Conservation (phyloP, 768 basidiomycete species). For the Cubamyces sp. region DNA sequence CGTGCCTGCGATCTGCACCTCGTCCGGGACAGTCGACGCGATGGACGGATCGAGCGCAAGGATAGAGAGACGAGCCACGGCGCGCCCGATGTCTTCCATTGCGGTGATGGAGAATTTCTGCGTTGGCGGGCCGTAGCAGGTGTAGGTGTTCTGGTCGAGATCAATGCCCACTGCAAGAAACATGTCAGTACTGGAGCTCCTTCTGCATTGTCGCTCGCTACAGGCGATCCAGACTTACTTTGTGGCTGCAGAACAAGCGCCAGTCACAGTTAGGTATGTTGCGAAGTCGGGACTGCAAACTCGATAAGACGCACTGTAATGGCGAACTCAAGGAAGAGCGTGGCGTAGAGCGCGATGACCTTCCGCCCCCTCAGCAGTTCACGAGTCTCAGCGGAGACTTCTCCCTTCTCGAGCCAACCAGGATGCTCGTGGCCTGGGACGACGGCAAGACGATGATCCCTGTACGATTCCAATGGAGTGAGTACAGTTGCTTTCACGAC, state of each 20-base stretch:
- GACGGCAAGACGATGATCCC: conserved; percentile 26
- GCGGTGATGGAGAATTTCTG: conserved; percentile 19
- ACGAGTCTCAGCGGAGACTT: conserved; percentile 9
- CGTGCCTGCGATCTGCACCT: conserved; percentile 27
- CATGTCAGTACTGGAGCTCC: not conserved
- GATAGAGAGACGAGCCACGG: conserved; percentile 25
- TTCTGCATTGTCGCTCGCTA: not conserved
- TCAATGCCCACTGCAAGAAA: conserved; percentile 30
- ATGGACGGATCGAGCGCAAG: conserved; percentile 23
- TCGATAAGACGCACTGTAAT: conserved; percentile 1
- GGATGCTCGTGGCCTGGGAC: conserved; percentile 24
- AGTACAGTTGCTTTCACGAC: not conserved
- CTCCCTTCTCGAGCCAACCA: conserved; percentile 17
- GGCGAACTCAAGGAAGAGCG: conserved; percentile 18
- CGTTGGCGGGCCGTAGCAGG: conserved; percentile 24
- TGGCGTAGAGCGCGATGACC: conserved; percentile 18
- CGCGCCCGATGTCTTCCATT: conserved; percentile 26
- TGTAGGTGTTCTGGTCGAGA: conserved; percentile 23
- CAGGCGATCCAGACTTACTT: not conserved
- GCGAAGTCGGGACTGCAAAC: not conserved
- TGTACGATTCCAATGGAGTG: not conserved
- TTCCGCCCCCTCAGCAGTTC: conserved; percentile 18
- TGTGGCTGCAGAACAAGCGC: not conserved
- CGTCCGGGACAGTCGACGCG: conserved; percentile 24
- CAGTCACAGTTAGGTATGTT: not conserved